Conservation (phyloP, 2,329 filamentous ascomycete genomes). For the Aspergillus cejpii region DNA sequence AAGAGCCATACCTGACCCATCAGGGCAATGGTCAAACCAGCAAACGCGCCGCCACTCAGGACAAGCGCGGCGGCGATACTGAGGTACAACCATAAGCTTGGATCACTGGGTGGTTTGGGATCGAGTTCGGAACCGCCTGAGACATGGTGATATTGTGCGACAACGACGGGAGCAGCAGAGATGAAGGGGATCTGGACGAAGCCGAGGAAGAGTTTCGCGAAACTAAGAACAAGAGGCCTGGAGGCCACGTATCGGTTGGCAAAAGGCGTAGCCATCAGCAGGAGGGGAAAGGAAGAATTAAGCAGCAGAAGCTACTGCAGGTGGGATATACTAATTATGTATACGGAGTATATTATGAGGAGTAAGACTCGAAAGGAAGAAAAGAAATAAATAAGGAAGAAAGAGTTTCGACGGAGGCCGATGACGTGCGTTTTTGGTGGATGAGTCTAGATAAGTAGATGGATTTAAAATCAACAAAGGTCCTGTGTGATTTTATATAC, state of each 20-base stretch:
- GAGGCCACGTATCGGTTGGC: conserved; percentile 30
- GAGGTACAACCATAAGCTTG: conserved; percentile 73
- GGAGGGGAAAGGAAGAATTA: not conserved
- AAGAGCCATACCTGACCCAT: conserved; percentile 52
- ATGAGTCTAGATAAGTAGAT: too few species aligned
- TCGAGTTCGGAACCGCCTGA: conserved; percentile 30
- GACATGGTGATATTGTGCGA: conserved; percentile 9
- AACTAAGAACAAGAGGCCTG: conserved; percentile 36
- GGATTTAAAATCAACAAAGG: too few species aligned
- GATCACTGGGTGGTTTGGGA: conserved; percentile 51
- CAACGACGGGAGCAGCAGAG: conserved; percentile 31
- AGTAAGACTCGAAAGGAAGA: too few species aligned
- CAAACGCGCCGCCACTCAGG: conserved; percentile 83
- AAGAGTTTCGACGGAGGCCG: too few species aligned
- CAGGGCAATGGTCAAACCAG: conserved; percentile 67
- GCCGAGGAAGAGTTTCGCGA: conserved; percentile 39
- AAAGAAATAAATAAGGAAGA: too few species aligned
- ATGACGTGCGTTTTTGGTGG: too few species aligned
- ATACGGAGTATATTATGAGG: too few species aligned
- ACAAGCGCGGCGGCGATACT: conserved; percentile 73
- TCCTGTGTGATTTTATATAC: too few species aligned
- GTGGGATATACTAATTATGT: too few species aligned
- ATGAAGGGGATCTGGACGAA: conserved; percentile 34
- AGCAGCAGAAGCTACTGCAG: not conserved
- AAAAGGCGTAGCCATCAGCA: conserved; percentile 24